phyloP scores from a whole-genome alignment of 148 eudicot genomes.

The Chenopodium suecicum region DNA sequence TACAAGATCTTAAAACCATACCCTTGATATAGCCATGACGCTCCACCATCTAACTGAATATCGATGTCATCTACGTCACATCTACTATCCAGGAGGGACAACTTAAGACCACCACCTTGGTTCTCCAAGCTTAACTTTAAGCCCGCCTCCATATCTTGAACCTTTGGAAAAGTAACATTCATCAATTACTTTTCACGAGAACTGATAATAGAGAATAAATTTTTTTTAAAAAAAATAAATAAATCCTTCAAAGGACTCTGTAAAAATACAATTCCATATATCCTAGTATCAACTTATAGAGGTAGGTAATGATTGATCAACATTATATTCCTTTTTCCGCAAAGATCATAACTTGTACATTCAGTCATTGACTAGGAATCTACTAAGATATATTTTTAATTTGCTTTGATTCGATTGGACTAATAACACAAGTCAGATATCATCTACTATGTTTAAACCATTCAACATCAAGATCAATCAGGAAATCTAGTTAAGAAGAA shows the following conservation, averaged over 20 bases:
- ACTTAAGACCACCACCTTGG: conserved; percentile 51
- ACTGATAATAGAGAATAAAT: neutral
- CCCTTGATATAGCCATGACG: conserved; percentile 99
- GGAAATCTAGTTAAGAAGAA: neutral
- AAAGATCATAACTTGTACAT: neutral
- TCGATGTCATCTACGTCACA: conserved; percentile 66
- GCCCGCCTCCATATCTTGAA: conserved; percentile 80
- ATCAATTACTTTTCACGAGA: conserved; percentile 24
- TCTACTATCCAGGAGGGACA: conserved; percentile 63
- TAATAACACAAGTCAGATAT: neutral
- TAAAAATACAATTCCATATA: neutral
- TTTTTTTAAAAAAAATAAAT: neutral
- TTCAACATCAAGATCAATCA: neutral
- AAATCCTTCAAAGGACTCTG: neutral
- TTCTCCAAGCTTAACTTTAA: conserved; percentile 52
- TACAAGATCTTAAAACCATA: conserved; percentile 30
- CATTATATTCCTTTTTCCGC: neutral
- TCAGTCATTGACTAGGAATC: neutral
- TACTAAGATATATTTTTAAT: no score
- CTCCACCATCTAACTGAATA: conserved; percentile 79
- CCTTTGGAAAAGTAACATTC: conserved; percentile 46
- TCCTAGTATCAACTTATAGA: neutral
- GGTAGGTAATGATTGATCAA: neutral
- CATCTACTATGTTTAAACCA: neutral
- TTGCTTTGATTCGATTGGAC: neutral